These are phyloP conservation scores for Epithele typhae DNA, from an alignment of 768 basidiomycete species.

Conservation along the genomic window DNA sequence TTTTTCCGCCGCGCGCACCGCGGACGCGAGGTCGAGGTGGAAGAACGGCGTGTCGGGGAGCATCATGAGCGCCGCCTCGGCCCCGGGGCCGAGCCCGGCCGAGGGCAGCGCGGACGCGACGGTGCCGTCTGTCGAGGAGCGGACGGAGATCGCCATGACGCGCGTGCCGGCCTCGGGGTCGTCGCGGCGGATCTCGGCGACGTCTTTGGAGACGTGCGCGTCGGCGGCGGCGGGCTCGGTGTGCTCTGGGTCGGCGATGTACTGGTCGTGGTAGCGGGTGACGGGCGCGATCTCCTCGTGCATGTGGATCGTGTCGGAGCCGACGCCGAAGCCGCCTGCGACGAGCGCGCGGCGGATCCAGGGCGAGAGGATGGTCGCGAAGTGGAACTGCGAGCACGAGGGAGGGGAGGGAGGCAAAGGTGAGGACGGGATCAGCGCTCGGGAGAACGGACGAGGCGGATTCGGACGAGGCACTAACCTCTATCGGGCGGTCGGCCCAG, in stretches of 20 bases:
- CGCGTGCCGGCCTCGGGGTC: conserved; percentile 4
- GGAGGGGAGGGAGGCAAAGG: too few species aligned
- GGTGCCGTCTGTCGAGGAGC: conserved; percentile 11
- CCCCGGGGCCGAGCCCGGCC: too few species aligned
- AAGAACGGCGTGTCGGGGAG: conserved; percentile 70
- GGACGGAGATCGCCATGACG: not conserved
- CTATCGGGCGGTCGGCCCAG: conserved; percentile 73
- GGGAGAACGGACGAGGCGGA: not conserved
- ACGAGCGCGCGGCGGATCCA: conserved; percentile 88
- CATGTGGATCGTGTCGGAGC: conserved; percentile 35
- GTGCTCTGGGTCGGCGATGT: conserved; percentile 31
- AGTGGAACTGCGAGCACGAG: conserved; percentile 74
- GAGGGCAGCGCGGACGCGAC: not conserved
- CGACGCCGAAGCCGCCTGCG: conserved; percentile 84
- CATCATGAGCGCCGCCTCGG: conserved; percentile 31
- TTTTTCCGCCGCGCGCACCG: conserved; percentile 27
- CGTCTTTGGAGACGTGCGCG: too few species aligned
- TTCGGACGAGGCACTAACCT: conserved; percentile 26
- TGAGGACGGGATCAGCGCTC: not conserved
- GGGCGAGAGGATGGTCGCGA: conserved; percentile 82
- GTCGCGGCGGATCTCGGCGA: not conserved
- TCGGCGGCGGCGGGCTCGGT: too few species aligned
- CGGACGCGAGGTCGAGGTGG: conserved; percentile 53
- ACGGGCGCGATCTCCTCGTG: conserved; percentile 73
- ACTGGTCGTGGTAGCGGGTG: conserved; percentile 47